Evolutionary conservation across 2,329 filamentous ascomycete genomes (phyloP).

Genomic region (Phialophora verrucosa): DNA sequence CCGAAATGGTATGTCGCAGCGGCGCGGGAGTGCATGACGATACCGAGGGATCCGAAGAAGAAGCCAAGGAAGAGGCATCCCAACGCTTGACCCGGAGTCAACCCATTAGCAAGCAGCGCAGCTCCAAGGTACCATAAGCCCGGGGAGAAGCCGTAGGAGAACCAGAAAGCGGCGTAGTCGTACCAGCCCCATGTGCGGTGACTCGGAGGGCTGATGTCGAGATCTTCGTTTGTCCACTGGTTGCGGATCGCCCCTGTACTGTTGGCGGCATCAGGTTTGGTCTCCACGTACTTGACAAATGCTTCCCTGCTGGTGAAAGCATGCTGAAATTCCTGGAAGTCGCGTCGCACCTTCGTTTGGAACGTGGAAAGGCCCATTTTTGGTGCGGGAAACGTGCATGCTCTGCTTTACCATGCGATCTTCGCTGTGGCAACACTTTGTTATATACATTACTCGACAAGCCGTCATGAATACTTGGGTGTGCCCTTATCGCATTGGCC

Average conservation of each 20-base stretch:
- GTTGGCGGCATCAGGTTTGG: constrained; percentile 11
- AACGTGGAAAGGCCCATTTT: constrained; percentile 13
- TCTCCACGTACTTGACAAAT: constrained; percentile 26
- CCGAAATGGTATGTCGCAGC: constrained; percentile 51
- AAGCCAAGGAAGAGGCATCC: constrained; percentile 48
- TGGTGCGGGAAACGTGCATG: too few relatives aligned
- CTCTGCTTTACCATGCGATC: not conserved
- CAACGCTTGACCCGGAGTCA: constrained; percentile 26
- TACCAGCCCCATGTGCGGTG: constrained; percentile 29
- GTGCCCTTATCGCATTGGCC: constrained; percentile 14
- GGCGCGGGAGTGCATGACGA: constrained; percentile 31
- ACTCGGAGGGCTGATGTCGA: constrained; percentile 25
- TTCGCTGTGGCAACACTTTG: not conserved
- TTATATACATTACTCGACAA: constrained; percentile 11
- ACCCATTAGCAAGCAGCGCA: constrained; percentile 21
- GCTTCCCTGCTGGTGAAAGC: constrained; percentile 25
- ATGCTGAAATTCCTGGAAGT: constrained; percentile 18
- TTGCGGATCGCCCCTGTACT: constrained; percentile 8
- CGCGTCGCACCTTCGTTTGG: constrained; percentile 9
- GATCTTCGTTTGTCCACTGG: constrained; percentile 32
- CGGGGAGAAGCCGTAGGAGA: constrained; percentile 27
- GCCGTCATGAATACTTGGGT: not conserved
- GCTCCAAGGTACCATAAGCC: constrained; percentile 25
- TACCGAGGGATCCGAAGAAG: constrained; percentile 39
- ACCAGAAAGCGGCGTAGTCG: constrained; percentile 32